Base-by-base conservation (phyloP, 352 stramenopile species). In the Phytophthora cajani region DNA sequence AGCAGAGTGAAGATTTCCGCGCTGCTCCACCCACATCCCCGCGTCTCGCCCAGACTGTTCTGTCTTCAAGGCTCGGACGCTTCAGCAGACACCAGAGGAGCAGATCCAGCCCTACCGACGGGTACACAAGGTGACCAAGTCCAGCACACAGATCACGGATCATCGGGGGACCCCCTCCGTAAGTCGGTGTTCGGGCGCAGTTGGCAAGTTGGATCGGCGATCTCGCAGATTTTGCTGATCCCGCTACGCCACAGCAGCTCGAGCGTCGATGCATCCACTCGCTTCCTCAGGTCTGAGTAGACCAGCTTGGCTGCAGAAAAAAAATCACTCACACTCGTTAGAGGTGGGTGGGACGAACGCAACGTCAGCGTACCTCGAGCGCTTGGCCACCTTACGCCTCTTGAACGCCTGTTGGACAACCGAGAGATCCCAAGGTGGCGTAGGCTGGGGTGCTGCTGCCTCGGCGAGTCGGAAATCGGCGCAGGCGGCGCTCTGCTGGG, bases 221-320 rank as follows among this genome's bases (percentile, higher is more conserved):
- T 23, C 21, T 23, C 21, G 21, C 21, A 23, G 21, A 23, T 23
- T 23, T 23, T 23, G 21, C 21, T 23, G 21, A 23, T 23, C 21
- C 21, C 21, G 21, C 21, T 23, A 23, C 21, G 21, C 21, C 21
- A 23, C 21, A 30, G 25, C 25, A 30, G 67, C 27, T 72, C 64
- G 0, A 76, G 47, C 17, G 69, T 76, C 4, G 63, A 55, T 27
- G 55, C 10, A 7, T 63, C 69, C 63, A 76, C 65, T 21, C 52
- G 23, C 36, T 76, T 62, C 2, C 58, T 47, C 0, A 67, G 33
- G 47, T 72, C 17, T 46, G 58, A 44, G 58, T 69, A 36, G 42
- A 23, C 42, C 17, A 50, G 10, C 42, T 50, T 50, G 42, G 53
- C 63, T 12, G 32, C 23, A 2, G 68, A 75, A 27, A 68, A 67